Evolutionary conservation across 176 grass and related monocot genomes (phyloP).

Genomic region (Raddia guianensis): DNA sequence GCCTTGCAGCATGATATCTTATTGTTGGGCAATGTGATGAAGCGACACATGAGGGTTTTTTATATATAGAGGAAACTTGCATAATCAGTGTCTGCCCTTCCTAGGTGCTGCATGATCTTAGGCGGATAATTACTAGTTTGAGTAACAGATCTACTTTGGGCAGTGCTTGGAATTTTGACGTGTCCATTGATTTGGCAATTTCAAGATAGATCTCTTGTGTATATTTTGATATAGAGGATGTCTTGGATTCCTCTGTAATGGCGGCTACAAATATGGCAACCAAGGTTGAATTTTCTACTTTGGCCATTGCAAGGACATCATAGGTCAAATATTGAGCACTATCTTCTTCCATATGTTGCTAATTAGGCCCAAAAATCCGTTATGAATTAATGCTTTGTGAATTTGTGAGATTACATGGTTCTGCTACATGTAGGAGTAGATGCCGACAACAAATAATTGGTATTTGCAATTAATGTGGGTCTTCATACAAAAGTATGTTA

Average conservation of each 20-base stretch:
- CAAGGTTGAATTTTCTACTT: background rate
- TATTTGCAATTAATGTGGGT: slow-evolving; percentile 22
- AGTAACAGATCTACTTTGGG: background rate
- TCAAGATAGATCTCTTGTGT: background rate
- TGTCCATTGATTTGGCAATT: background rate
- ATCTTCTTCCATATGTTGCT: background rate
- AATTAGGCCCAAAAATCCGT: background rate
- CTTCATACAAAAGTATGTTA: background rate
- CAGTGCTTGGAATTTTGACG: background rate
- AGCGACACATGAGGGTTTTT: background rate
- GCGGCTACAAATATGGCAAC: background rate
- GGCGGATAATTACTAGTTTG: background rate
- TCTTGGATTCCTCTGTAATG: background rate
- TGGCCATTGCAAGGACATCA: background rate
- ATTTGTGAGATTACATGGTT: background rate
- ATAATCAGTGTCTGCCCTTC: background rate
- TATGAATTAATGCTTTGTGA: slow-evolving; percentile 2
- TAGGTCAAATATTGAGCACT: slow-evolving; percentile 12
- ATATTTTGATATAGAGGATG: background rate
- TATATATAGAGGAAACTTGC: background rate
- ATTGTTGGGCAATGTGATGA: background rate
- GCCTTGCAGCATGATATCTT: background rate
- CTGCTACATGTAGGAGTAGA: background rate
- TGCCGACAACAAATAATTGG: slow-evolving; percentile 1
- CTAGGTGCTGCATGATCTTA: slow-evolving; percentile 16